Conservation (phyloP, 2,329 filamentous ascomycete species). For the Claviceps purpurea region DNA sequence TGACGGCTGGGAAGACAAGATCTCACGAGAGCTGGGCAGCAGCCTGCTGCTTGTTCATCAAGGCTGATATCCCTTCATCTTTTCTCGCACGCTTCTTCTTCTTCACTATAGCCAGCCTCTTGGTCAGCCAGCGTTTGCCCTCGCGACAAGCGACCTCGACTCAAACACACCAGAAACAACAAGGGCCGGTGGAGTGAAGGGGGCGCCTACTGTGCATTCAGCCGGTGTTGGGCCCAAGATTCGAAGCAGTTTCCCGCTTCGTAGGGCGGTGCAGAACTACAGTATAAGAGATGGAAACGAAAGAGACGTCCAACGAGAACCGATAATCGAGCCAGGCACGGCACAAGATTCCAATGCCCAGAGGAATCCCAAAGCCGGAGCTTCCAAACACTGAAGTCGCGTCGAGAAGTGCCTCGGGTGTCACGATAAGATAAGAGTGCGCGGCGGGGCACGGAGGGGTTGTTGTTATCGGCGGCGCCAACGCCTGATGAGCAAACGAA, state of each 20-base stretch:
- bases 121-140: neutral
- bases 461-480: constrained; percentile 2
- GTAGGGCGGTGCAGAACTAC: constrained; percentile 9
- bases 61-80: constrained; percentile 36
- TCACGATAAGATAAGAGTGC: constrained; percentile 2
- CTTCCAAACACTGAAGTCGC: neutral
- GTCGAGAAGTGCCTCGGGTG: constrained; percentile 2
- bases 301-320: neutral
- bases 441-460: constrained; percentile 5
- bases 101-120: constrained; percentile 24
- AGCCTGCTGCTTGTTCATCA: constrained; percentile 40
- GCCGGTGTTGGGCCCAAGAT: constrained; percentile 14
- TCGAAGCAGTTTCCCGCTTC: constrained; percentile 21
- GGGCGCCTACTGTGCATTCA: constrained; percentile 23
- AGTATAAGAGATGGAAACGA: neutral
- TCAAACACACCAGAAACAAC: neutral
- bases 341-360: too few species aligned
- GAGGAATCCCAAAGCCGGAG: too few species aligned
- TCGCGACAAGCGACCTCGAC: neutral
- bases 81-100: constrained; percentile 43
- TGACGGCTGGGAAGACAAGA: constrained; percentile 5
- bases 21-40: constrained; percentile 39
- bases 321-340: neutral
- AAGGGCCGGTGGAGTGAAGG: neutral
- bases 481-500: neutral